phyloP scores from a whole-genome alignment of 2,329 filamentous ascomycete species.

The Alternaria metachromatica region DNA sequence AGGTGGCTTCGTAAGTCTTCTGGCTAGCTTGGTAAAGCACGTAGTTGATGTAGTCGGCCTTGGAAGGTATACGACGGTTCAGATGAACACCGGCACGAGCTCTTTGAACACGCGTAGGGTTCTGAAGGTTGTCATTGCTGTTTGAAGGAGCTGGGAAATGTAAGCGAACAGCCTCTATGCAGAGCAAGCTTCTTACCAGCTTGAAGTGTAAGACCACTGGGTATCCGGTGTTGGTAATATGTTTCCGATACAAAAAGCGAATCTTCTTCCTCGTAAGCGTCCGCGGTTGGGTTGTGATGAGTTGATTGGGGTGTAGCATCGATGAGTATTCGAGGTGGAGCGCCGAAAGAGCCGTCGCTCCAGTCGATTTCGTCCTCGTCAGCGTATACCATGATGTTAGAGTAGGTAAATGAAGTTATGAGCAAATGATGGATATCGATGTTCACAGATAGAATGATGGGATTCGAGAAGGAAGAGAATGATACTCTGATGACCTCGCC shows the following conservation, averaged over 20 bases:
- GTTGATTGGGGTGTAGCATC: background rate
- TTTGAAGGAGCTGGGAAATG: background rate
- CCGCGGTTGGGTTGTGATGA: background rate
- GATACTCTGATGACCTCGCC: background rate
- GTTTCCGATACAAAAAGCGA: background rate
- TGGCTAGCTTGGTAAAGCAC: slow-evolving; percentile 35
- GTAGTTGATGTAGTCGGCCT: slow-evolving; percentile 27
- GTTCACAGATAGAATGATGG: background rate
- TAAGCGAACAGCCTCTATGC: background rate
- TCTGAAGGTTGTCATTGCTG: background rate
- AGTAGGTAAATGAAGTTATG: background rate
- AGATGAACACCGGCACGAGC: slow-evolving; percentile 10
- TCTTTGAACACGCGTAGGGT: slow-evolving; percentile 8
- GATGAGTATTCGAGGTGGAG: background rate
- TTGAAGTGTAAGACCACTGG: slow-evolving; percentile 5
- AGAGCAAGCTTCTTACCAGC: slow-evolving; percentile 6
- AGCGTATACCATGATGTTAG: slow-evolving; percentile 14
- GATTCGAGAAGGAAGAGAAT: background rate
- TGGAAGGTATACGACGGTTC: slow-evolving; percentile 22
- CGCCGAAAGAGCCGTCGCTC: slow-evolving; percentile 27
- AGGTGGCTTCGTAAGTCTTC: slow-evolving; percentile 31
- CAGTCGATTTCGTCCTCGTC: slow-evolving; percentile 35
- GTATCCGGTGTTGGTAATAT: background rate
- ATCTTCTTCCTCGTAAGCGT: background rate
- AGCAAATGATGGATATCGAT: background rate